Evolutionary conservation across 2,329 filamentous ascomycete genomes (phyloP), one percentile per base, ranked within the genome.

Genomic region (Phialemoniopsis sp.): DNA sequence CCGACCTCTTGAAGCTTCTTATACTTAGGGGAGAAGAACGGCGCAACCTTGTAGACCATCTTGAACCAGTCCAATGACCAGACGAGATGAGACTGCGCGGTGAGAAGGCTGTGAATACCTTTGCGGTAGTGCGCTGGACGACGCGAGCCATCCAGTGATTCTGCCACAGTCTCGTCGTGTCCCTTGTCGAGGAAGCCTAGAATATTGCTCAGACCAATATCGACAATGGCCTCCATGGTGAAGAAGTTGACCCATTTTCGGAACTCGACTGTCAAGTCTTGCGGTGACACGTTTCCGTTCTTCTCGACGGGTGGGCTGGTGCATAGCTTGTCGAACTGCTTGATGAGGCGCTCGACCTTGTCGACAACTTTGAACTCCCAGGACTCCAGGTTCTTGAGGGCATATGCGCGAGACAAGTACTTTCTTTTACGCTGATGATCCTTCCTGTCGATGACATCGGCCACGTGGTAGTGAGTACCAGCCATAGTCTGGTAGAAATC

Each of bases 321-420:
- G 41, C 68, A 68, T 21, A 52, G 56, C 26, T 47, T 45, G 45
- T 77, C 72, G 21, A 68, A 60, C 32, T 66, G 60, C 13, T 50
- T 57, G 36, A 75, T 57, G 18, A 76, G 53, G 12, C 66, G 59
- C 14, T 63, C 55, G 1, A 64, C 59, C 52, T 74, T 76, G 44
- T 77, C 71, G 12, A 68, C 67, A 4, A 78, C 71, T 45, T 76
- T 77, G 54, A 67, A 65, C 44, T 76, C 73, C 72, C 72, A 76
- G 6, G 58, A 61, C 47, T 75, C 72, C 1, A 76, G 64, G 45
- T 76, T 76, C 55, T 73, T 72, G 38, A 72, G 48, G 0, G 73
- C 72, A 40, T 74, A 76, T 1, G 73, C 72, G 1, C 63, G 63
- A 3, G 70, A 68, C 4, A 78, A 53, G 2, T 72, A 59, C 41